phyloP scores from a whole-genome alignment of 805 yeast genomes.

The Candida succiphila region DNA sequence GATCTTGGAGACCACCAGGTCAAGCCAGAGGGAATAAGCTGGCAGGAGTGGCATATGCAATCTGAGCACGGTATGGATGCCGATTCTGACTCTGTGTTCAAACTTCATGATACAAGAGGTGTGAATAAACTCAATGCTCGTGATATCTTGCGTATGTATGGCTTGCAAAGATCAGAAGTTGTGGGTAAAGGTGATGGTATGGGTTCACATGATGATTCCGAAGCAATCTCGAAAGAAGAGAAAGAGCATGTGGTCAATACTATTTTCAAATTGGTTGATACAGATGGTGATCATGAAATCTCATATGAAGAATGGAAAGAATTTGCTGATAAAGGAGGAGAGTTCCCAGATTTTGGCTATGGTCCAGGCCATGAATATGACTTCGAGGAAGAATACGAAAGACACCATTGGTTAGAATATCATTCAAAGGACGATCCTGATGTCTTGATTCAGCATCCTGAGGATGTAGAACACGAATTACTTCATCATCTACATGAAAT shows the following conservation, averaged over 20 bases:
- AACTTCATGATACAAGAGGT: conserved; percentile 61
- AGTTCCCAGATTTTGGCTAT: conserved; percentile 83
- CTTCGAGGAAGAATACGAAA: conserved; percentile 80
- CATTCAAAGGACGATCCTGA: conserved; percentile 77
- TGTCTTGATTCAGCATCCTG: conserved; percentile 69
- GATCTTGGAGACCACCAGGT: neutral
- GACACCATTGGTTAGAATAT: conserved; percentile 86
- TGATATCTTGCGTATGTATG: conserved; percentile 77
- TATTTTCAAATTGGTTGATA: conserved; percentile 54
- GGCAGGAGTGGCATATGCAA: conserved; percentile 89
- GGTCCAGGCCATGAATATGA: conserved; percentile 92
- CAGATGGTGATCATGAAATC: conserved; percentile 54
- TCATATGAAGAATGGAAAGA: conserved; percentile 60
- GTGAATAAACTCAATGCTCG: conserved; percentile 42
- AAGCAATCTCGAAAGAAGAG: conserved; percentile 43
- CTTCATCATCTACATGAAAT: conserved; percentile 81
- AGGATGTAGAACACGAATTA: conserved; percentile 81
- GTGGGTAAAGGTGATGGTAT: conserved; percentile 88
- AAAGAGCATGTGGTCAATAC: conserved; percentile 44
- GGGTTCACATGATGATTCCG: conserved; percentile 67
- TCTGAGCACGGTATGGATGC: conserved; percentile 74
- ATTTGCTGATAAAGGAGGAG: conserved; percentile 52
- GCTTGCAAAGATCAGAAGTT: conserved; percentile 58
- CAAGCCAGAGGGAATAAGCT: conserved; percentile 14
- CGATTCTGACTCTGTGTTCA: conserved; percentile 69